Base-by-base conservation (phyloP, 2,329 filamentous ascomycete genomes). In the Scopulariopsis brevicaulis region DNA sequence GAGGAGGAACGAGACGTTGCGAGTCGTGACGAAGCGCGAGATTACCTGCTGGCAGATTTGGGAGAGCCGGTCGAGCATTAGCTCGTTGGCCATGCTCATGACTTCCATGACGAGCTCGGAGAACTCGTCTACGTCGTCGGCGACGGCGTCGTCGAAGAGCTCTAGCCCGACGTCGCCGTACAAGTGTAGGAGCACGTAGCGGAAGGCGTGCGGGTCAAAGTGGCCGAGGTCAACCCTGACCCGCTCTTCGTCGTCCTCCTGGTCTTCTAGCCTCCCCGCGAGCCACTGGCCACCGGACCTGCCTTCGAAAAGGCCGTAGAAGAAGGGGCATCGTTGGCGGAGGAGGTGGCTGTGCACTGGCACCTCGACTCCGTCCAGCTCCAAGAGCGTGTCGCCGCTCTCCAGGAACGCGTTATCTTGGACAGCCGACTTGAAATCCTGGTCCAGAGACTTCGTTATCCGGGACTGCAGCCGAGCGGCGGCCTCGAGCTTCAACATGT, bases 21-120 rank as follows among this genome's bases (percentile, higher is more conserved):
- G 86, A 5, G 84, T 87, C 54, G 84, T 90, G n/a, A 91, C 87
- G 71, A 94, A 95, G 55, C 82, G 83, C 40, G 91, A 92, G 60
- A 97, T 81, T 24, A 91, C 74, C 59, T 82, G 84, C 68, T 99
- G 94, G 69, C 94, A 97, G 32, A 95, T 84, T 68, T 96, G 89
- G 5, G 90, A 90, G 5, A 99, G 74, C 7, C 92, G 82, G 68
- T 96, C 91, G 53, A 99, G 80, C 92, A 99, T 96, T 59, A 99
- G 75, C 70, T 99, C 93, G 67, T 99, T 94, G 14, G 92, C 90
- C 56, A 90, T 86, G 58, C 84, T 84, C 80, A 97, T 86, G 52
- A 97, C 89, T 64, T 96, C 91, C 73, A 97, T 81, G 10, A 96
- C 80, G n/a, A 94, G 76, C 64, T 97, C 91, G 4, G 92, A 83